Evolutionary conservation across 1,284 basidiomycete species (phyloP).

Genomic region (Irpex lacteus): DNA sequence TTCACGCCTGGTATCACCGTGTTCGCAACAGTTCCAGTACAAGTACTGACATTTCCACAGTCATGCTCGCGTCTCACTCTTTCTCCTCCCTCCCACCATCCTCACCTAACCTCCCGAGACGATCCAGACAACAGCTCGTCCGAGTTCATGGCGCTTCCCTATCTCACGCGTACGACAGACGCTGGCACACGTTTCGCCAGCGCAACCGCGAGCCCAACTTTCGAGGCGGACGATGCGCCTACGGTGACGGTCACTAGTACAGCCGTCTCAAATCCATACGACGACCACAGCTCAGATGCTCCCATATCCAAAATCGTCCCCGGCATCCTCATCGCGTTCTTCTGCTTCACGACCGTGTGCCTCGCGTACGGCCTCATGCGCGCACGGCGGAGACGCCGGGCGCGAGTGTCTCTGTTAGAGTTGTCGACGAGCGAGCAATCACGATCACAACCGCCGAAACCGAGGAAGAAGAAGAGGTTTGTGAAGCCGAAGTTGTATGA

Average conservation of each 20-base stretch:
- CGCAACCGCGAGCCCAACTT: not conserved
- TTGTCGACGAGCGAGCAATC: not conserved
- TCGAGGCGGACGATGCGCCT: not conserved
- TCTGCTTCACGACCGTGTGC: slow-evolving; percentile 13
- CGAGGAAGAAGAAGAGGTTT: slow-evolving; percentile 7
- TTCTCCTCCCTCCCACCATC: not conserved
- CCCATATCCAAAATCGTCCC: slow-evolving; percentile 12
- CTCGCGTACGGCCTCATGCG: slow-evolving; percentile 9
- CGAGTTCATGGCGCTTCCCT: not conserved
- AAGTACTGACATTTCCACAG: not conserved
- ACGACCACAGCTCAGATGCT: not conserved
- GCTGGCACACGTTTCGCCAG: not conserved
- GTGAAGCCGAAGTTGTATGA: slow-evolving; percentile 10
- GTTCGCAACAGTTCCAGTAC: not conserved
- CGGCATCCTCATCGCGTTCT: slow-evolving; percentile 14
- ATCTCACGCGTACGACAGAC: not conserved
- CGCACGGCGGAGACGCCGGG: slow-evolving; percentile 8
- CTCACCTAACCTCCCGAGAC: not conserved
- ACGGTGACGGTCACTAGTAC: not conserved
- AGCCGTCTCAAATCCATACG: slow-evolving; percentile 4
- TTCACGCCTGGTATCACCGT: slow-evolving; percentile 3
- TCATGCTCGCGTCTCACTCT: not conserved
- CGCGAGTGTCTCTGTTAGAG: not conserved
- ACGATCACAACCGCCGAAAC: not conserved
- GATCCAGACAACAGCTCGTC: not conserved